Percentiles rank a stretch among this genome's conserved stretches.
These are phyloP conservation scores for Ophiocordyceps robertsii DNA, from an alignment of 2,329 filamentous ascomycete species.

Conservation along the genomic window DNA sequence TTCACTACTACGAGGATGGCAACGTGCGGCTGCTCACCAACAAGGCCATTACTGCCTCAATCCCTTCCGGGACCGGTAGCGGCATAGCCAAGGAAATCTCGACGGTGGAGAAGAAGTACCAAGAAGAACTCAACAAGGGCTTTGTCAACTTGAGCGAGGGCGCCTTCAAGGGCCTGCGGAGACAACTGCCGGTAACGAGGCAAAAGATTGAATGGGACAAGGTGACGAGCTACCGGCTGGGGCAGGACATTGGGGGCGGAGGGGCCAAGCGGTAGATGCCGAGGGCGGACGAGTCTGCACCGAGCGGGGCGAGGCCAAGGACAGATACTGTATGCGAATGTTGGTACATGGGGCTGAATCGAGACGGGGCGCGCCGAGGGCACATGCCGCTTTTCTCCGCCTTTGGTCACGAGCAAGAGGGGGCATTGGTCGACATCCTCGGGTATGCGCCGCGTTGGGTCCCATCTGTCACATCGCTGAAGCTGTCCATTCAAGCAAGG, in stretches of 20 bases:
- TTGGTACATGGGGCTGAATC: no score
- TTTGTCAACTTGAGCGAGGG: slow-evolving; percentile 85
- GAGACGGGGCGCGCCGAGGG: no score
- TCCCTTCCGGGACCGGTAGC: slow-evolving; percentile 49
- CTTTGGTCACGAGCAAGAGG: no score
- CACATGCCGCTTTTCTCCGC: no score
- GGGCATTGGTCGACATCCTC: background rate
- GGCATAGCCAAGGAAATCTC: slow-evolving; percentile 70
- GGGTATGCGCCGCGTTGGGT: background rate
- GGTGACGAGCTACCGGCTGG: slow-evolving; percentile 80
- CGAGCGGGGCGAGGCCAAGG: background rate
- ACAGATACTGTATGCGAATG: background rate
- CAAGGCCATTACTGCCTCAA: slow-evolving; percentile 53
- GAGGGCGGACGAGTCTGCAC: no score
- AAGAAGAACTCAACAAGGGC: slow-evolving; percentile 87
- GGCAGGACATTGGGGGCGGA: slow-evolving; percentile 64
- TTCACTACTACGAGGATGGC: slow-evolving; percentile 99
- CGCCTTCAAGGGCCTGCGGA: slow-evolving; percentile 82
- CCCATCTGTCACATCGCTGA: background rate
- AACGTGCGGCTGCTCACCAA: slow-evolving; percentile 90
- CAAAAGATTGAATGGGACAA: slow-evolving; percentile 99
- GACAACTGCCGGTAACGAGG: slow-evolving; percentile 88
- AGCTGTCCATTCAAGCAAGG: background rate
- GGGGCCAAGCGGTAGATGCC: slow-evolving; percentile 37
- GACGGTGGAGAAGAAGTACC: slow-evolving; percentile 75